A percentile compares a stretch with the other conserved stretches of the same genome.
Conservation (phyloP, 345 rosid species). For the Geranium rotundifolium region DNA sequence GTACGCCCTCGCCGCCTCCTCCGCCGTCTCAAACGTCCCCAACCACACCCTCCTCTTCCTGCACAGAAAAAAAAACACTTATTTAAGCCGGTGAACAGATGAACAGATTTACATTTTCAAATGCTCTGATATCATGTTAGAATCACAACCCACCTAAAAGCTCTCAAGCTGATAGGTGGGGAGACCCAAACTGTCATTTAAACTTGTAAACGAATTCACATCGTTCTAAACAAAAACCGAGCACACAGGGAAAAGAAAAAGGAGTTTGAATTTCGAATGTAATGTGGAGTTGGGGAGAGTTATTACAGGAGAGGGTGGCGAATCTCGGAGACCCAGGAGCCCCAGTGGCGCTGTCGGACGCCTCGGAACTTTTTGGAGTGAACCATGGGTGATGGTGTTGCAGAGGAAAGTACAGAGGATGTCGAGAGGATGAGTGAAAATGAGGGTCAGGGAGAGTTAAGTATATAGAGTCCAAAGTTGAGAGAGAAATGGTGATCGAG, state of each 20-base stretch:
- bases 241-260: too few species aligned
- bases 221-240: too few species aligned
- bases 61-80: background rate
- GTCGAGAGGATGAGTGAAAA: too few species aligned
- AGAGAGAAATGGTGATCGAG: too few species aligned
- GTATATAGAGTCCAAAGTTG: too few species aligned
- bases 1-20: constrained; percentile 49
- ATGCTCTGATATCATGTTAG: too few species aligned
- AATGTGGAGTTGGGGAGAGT: constrained; percentile 7
- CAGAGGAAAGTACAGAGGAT: background rate
- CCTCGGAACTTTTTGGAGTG: constrained; percentile 55
- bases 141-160: too few species aligned
- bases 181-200: constrained; percentile 43
- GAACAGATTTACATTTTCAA: too few species aligned
- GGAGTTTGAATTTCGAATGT: too few species aligned
- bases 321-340: constrained; percentile 79
- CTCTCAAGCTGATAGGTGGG: constrained; percentile 48
- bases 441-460: too few species aligned
- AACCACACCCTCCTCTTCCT: constrained; percentile 59
- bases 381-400: constrained; percentile 24
- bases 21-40: constrained; percentile 51
- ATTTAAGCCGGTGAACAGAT: too few species aligned
- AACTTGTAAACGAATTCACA: too few species aligned
- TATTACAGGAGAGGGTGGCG: constrained; percentile 66
- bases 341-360: constrained; percentile 79